phyloP scores from a whole-genome alignment of 257 asterid genomes.

The Penstemon barbatus region DNA sequence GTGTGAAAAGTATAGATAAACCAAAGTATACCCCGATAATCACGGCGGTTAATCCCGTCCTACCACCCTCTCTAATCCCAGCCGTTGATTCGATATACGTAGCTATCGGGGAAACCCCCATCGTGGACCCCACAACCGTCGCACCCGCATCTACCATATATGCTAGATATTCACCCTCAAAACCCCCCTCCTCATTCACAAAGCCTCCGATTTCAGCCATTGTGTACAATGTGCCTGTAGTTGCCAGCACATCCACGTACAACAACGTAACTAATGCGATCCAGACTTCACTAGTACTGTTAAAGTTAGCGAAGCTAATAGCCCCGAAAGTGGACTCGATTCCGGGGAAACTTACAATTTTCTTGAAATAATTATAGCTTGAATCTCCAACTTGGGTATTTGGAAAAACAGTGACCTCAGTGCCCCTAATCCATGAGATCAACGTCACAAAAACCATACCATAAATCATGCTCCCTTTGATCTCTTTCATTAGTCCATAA shows the following conservation, averaged over 20 bases:
- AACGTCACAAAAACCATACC: slow-evolving; percentile 71
- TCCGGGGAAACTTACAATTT: slow-evolving; percentile 54
- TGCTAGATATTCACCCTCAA: slow-evolving; percentile 75
- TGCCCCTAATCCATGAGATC: slow-evolving; percentile 72
- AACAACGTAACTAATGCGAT: slow-evolving; percentile 55
- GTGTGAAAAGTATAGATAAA: slow-evolving; percentile 52
- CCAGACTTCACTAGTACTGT: slow-evolving; percentile 66
- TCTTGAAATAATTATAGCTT: slow-evolving; percentile 53
- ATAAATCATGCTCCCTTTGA: slow-evolving; percentile 84
- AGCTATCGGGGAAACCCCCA: slow-evolving; percentile 74
- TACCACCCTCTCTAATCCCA: slow-evolving; percentile 75
- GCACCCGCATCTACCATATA: slow-evolving; percentile 85
- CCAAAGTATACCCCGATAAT: slow-evolving; percentile 64
- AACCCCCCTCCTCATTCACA: slow-evolving; percentile 40
- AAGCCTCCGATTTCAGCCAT: slow-evolving; percentile 72
- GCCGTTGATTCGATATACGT: slow-evolving; percentile 70
- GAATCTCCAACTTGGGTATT: slow-evolving; percentile 58
- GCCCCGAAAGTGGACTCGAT: slow-evolving; percentile 61
- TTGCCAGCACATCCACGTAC: slow-evolving; percentile 71
- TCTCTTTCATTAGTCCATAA: slow-evolving; percentile 59
- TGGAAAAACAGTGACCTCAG: slow-evolving; percentile 60
- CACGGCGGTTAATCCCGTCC: slow-evolving; percentile 71
- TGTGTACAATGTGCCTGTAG: slow-evolving; percentile 70
- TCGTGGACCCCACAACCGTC: slow-evolving; percentile 60
- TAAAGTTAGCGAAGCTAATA: slow-evolving; percentile 54